Conservation (phyloP, 1,139 yeast species). For the Williopsis jadinii region DNA sequence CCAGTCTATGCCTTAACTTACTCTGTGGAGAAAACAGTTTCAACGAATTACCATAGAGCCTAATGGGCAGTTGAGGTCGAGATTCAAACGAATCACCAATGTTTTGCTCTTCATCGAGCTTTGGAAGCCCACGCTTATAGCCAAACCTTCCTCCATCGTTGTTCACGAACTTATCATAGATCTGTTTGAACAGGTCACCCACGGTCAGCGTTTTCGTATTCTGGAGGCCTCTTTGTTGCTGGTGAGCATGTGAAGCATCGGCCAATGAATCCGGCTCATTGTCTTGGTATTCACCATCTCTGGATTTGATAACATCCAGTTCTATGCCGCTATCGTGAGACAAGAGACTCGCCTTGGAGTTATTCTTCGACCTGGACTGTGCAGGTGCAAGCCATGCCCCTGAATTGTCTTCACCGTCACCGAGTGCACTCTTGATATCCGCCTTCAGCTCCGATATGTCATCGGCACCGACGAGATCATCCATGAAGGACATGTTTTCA, state of each 20-base stretch:
- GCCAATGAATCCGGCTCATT: no score
- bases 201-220: conserved; percentile 2
- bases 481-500: conserved; percentile 8
- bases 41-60: conserved; percentile 36
- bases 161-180: conserved; percentile 4
- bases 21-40: conserved; percentile 29
- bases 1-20: conserved; percentile 26
- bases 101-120: conserved; percentile 3
- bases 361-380: conserved; percentile 2
- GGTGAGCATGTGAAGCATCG: no score
- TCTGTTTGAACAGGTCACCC: conserved; percentile 3
- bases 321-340: conserved; percentile 3
- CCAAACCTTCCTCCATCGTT: conserved; percentile 3
- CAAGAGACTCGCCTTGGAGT: conserved; percentile 6
- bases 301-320: conserved; percentile 3
- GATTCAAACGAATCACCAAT: neutral
- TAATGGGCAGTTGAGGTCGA: conserved; percentile 4
- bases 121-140: neutral
- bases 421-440: conserved; percentile 8
- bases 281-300: neutral
- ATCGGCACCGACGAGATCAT: conserved; percentile 3
- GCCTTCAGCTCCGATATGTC: conserved; percentile 6
- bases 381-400: conserved; percentile 8
- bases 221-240: neutral
- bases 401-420: conserved; percentile 1